phyloP scores from a whole-genome alignment of 768 basidiomycete species.

The Solioccasus polychromus region DNA sequence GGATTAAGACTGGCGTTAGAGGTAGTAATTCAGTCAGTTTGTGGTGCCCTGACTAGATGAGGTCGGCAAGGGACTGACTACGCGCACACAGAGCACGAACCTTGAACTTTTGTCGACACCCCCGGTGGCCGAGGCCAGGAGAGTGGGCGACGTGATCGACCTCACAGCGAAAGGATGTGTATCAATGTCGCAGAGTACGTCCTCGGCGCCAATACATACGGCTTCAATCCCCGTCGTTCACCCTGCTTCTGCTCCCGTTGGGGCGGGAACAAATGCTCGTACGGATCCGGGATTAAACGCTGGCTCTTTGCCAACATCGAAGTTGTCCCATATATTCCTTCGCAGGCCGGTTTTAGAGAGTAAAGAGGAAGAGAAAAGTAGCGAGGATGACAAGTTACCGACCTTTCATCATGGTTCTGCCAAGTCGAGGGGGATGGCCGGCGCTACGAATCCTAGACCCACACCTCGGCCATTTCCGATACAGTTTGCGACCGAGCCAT shows the following conservation, averaged over 20 bases:
- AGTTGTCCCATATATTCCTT: conserved; percentile 12
- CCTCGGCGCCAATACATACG: not conserved
- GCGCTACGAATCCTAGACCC: not conserved
- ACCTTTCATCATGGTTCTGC: conserved; percentile 16
- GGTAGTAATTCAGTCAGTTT: too few species aligned
- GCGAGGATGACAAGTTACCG: conserved; percentile 15
- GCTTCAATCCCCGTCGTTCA: not conserved
- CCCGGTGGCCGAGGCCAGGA: not conserved
- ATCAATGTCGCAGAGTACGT: conserved; percentile 1
- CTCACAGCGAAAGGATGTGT: conserved; percentile 1
- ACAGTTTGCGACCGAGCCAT: conserved; percentile 8
- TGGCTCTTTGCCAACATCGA: conserved; percentile 4
- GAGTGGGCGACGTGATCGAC: conserved; percentile 5
- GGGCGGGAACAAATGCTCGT: not conserved
- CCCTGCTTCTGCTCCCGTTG: conserved; percentile 3
- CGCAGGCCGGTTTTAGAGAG: conserved; percentile 5
- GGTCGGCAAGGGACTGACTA: not conserved
- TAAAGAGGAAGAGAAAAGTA: conserved; percentile 10
- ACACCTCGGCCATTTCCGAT: conserved; percentile 28
- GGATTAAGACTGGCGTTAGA: not conserved
- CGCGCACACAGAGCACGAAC: conserved; percentile 4
- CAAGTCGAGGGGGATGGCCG: not conserved
- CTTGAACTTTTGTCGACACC: not conserved
- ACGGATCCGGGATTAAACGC: not conserved
- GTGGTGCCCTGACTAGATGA: not conserved